Evolutionary conservation across 768 basidiomycete genomes (phyloP).

Genomic region (Lentinula sp.): DNA sequence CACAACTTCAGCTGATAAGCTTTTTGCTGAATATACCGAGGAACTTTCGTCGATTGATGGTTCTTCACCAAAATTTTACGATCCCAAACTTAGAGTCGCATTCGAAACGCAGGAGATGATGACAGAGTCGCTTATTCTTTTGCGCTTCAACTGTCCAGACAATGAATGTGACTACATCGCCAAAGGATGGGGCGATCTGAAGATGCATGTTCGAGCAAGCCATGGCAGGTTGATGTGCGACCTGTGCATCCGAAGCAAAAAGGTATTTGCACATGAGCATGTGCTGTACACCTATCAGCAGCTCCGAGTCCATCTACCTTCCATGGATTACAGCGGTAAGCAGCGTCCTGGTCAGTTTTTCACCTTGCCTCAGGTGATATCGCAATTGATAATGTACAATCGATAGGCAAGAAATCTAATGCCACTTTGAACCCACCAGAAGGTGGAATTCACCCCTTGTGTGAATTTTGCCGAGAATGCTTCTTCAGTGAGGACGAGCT

Average conservation of each 20-base stretch:
- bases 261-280: constrained; percentile 95
- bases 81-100: constrained; percentile 65
- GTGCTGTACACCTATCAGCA: constrained; percentile 65
- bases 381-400: background rate
- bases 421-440: constrained; percentile 39
- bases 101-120: constrained; percentile 94
- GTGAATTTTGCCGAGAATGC: constrained; percentile 88
- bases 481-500: constrained; percentile 92
- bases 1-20: constrained; percentile 56
- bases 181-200: constrained; percentile 86
- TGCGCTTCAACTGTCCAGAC: constrained; percentile 94
- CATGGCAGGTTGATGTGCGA: constrained; percentile 85
- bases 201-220: constrained; percentile 69
- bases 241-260: constrained; percentile 83
- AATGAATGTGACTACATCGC: constrained; percentile 77
- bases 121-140: constrained; percentile 86
- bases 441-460: constrained; percentile 71
- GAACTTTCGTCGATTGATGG: constrained; percentile 27
- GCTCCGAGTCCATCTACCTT: constrained; percentile 73
- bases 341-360: background rate
- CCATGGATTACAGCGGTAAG: constrained; percentile 35
- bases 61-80: constrained; percentile 38
- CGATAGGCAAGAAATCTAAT: background rate
- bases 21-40: constrained; percentile 53
- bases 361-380: background rate